These are phyloP conservation scores for Colletotrichum neosansevieriae DNA, from an alignment of 2,329 filamentous ascomycete genomes.

Conservation along the genomic window DNA sequence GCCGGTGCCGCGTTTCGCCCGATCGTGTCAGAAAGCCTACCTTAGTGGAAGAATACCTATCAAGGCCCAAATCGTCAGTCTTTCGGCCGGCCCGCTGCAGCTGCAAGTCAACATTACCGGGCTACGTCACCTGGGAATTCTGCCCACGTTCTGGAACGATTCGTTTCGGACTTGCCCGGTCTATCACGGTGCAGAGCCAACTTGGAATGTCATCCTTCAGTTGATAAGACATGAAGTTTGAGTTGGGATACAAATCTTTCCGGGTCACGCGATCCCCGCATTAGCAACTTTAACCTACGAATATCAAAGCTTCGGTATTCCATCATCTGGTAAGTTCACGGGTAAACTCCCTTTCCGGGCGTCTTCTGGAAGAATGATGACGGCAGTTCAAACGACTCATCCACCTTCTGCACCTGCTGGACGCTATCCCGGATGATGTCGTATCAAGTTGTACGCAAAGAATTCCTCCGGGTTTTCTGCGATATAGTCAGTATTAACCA, in stretches of 20 bases:
- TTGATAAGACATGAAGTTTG: too few species aligned
- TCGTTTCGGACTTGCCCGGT: too few species aligned
- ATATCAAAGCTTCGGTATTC: neutral
- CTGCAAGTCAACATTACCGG: too few species aligned
- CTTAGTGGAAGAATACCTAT: neutral
- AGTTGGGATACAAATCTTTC: neutral
- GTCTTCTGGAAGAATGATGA: slow-evolving; percentile 42
- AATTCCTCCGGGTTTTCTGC: slow-evolving; percentile 36
- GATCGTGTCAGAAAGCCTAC: slow-evolving; percentile 1
- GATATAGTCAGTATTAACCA: neutral
- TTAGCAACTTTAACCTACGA: neutral
- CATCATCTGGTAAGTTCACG: neutral
- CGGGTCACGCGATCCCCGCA: neutral
- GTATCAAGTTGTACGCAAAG: slow-evolving; percentile 42
- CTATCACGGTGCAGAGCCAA: too few species aligned
- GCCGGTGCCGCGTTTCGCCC: slow-evolving; percentile 14
- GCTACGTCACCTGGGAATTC: too few species aligned
- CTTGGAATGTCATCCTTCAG: too few species aligned
- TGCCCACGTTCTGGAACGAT: too few species aligned
- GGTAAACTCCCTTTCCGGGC: slow-evolving; percentile 21
- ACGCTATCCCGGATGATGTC: slow-evolving; percentile 42
- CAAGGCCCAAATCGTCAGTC: neutral
- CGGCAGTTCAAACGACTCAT: slow-evolving; percentile 41
- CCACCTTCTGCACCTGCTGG: slow-evolving; percentile 40
- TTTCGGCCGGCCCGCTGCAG: neutral